phyloP scores from a whole-genome alignment of 2,329 filamentous ascomycete genomes.

The Colletotrichum coccodes region DNA sequence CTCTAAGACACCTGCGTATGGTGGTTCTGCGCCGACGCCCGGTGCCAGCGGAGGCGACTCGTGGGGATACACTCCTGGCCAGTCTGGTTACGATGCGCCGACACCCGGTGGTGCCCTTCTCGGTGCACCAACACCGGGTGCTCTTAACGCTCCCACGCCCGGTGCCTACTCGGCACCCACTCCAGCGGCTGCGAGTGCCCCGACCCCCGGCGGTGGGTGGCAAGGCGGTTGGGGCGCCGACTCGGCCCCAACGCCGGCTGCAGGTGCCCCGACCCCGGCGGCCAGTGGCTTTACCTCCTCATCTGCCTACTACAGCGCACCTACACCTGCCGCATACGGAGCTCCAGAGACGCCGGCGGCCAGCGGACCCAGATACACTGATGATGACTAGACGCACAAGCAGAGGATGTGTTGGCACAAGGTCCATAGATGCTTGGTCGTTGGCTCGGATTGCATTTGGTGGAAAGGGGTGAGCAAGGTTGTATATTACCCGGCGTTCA shows the following conservation, averaged over 20 bases:
- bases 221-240: constrained; percentile 69
- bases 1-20: constrained; percentile 83
- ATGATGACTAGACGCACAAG: constrained; percentile 56
- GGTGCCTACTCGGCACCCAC: constrained; percentile 75
- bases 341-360: constrained; percentile 71
- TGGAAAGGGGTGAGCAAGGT: background rate
- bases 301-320: constrained; percentile 64
- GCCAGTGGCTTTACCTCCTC: constrained; percentile 64
- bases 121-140: constrained; percentile 70
- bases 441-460: constrained; percentile 15
- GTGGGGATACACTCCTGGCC: constrained; percentile 68
- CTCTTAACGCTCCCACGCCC: constrained; percentile 76
- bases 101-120: constrained; percentile 68
- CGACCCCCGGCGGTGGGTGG: constrained; percentile 75
- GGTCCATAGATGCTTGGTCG: background rate
- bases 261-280: constrained; percentile 75
- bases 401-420: background rate
- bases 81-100: constrained; percentile 73
- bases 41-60: constrained; percentile 67
- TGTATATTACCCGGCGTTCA: constrained; percentile 33
- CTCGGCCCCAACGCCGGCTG: constrained; percentile 73
- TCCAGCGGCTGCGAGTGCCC: constrained; percentile 69
- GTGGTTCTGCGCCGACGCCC: constrained; percentile 67
- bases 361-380: constrained; percentile 64
- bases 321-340: constrained; percentile 72